A percentile compares a stretch with the other conserved stretches of the same genome.
Conservation (phyloP, 768 basidiomycete genomes). For the Daedalea quercina region DNA sequence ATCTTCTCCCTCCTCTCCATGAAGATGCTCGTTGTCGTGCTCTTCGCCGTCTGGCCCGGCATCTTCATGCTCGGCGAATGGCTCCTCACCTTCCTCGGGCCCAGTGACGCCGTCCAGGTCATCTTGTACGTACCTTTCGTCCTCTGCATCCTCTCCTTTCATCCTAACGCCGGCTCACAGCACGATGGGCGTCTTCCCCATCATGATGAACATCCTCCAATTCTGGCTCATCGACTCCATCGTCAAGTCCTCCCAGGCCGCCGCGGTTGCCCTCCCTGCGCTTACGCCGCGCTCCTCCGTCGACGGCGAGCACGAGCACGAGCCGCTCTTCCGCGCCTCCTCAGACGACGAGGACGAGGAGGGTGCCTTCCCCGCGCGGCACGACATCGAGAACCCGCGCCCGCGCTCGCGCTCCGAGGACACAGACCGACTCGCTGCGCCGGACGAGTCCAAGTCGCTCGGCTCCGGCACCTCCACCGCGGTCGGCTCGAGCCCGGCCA, state of each 20-base stretch:
- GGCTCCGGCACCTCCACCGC: slow-evolving; percentile 27
- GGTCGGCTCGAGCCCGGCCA: slow-evolving; percentile 20
- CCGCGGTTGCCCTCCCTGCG: slow-evolving; percentile 32
- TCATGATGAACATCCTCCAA: slow-evolving; percentile 82
- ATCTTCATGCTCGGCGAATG: slow-evolving; percentile 78
- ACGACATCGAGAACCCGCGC: slow-evolving; percentile 44
- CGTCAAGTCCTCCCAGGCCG: slow-evolving; percentile 53
- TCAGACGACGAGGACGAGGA: slow-evolving; percentile 47
- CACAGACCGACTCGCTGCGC: slow-evolving; percentile 9
- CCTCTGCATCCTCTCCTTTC: neutral
- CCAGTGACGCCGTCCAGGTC: slow-evolving; percentile 63
- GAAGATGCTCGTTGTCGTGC: slow-evolving; percentile 82
- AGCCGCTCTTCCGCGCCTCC: slow-evolving; percentile 54
- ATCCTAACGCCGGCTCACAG: slow-evolving; percentile 27
- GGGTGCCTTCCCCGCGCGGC: slow-evolving; percentile 12
- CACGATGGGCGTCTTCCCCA: slow-evolving; percentile 89
- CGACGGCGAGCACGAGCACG: slow-evolving; percentile 35
- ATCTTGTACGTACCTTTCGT: slow-evolving; percentile 60
- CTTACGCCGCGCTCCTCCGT: slow-evolving; percentile 30
- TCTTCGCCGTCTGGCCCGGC: slow-evolving; percentile 66
- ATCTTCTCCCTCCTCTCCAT: slow-evolving; percentile 74
- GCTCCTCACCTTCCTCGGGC: slow-evolving; percentile 74
- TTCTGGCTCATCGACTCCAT: slow-evolving; percentile 96
- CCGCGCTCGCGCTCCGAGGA: slow-evolving; percentile 25
- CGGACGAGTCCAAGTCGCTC: slow-evolving; percentile 35